Evolutionary conservation across 2,329 filamentous ascomycete species (phyloP).

Genomic region (Penicillium decumbens): DNA sequence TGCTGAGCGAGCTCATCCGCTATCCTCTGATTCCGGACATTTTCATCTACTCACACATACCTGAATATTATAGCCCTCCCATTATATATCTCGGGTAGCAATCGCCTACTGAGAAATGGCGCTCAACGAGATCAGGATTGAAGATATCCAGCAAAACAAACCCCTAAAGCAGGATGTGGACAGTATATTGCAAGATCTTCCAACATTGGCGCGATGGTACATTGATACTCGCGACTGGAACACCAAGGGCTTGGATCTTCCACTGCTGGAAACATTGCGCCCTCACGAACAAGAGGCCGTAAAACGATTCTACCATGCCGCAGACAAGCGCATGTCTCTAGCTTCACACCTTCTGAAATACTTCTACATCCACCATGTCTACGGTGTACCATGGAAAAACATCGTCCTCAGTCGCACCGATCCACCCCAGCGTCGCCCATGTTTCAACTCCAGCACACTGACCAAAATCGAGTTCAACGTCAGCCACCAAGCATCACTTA

Average conservation of each 20-base stretch:
- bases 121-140: constrained; percentile 12
- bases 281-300: constrained; percentile 49
- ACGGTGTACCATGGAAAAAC: constrained; percentile 55
- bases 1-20: background rate
- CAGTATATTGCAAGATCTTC: constrained; percentile 2
- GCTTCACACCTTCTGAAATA: constrained; percentile 60
- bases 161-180: constrained; percentile 2
- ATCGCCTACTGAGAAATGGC: constrained; percentile 8
- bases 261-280: constrained; percentile 40
- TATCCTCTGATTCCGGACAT: background rate
- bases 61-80: no score
- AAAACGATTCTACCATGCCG: constrained; percentile 48
- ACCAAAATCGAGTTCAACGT: constrained; percentile 59
- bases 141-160: constrained; percentile 7
- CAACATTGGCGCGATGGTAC: constrained; percentile 40
- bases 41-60: background rate
- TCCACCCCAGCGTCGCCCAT: constrained; percentile 49
- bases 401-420: constrained; percentile 51
- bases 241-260: constrained; percentile 29
- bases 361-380: constrained; percentile 53
- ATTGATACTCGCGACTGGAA: constrained; percentile 40
- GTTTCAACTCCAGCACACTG: constrained; percentile 41
- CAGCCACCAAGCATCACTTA: constrained; percentile 59
- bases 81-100: background rate
- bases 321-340: constrained; percentile 58